phyloP scores from a whole-genome alignment of 1,284 basidiomycete genomes.

The Trametes hirsuta region DNA sequence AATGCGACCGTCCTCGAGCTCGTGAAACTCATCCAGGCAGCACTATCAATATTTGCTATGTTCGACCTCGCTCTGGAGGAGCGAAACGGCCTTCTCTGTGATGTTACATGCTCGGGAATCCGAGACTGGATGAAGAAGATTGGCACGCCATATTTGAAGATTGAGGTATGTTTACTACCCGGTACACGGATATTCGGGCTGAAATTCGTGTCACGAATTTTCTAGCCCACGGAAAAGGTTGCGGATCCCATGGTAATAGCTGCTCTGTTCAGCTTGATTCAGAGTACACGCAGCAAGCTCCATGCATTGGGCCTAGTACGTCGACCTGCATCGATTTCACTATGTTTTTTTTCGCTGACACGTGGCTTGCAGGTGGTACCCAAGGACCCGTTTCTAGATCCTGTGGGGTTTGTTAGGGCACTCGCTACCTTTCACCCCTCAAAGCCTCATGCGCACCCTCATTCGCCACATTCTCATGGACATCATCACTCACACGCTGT shows the following conservation, averaged over 20 bases:
- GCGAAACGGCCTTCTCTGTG: slow-evolving; percentile 71
- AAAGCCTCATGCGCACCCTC: slow-evolving; percentile 26
- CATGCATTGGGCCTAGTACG: slow-evolving; percentile 49
- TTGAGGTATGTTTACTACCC: slow-evolving; percentile 52
- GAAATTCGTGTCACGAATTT: neutral
- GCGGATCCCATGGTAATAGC: slow-evolving; percentile 73
- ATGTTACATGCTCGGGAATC: slow-evolving; percentile 71
- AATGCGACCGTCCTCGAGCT: slow-evolving; percentile 70
- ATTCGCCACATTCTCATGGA: slow-evolving; percentile 20
- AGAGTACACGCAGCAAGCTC: slow-evolving; percentile 69
- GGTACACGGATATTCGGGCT: neutral
- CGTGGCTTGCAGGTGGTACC: slow-evolving; percentile 49
- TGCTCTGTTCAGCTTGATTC: slow-evolving; percentile 67
- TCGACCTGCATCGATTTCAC: neutral
- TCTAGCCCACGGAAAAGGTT: slow-evolving; percentile 67
- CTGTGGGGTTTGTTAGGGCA: slow-evolving; percentile 48
- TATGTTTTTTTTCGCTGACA: neutral
- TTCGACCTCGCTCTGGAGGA: slow-evolving; percentile 49
- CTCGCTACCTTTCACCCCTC: slow-evolving; percentile 31
- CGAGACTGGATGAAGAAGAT: slow-evolving; percentile 66
- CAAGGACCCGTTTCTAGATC: slow-evolving; percentile 77
- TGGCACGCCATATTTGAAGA: slow-evolving; percentile 59
- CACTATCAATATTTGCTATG: slow-evolving; percentile 70
- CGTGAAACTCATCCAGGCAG: slow-evolving; percentile 71
- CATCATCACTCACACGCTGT: slow-evolving; percentile 18